Conservation (phyloP, 805 yeast species). For the Ogataea philodendri region DNA sequence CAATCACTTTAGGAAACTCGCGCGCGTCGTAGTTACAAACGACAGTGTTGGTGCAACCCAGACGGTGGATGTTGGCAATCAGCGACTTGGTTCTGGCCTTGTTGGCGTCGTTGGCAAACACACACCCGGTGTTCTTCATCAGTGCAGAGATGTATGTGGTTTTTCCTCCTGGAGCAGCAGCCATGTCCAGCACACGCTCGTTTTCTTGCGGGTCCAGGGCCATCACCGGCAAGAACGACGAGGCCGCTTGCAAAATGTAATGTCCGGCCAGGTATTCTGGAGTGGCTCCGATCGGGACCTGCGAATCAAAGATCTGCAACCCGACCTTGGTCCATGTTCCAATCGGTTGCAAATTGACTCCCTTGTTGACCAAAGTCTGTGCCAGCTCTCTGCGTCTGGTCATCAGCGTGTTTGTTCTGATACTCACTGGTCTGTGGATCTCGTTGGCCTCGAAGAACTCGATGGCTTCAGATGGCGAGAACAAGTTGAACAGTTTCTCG, state of each 20-base stretch:
- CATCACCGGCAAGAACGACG: constrained; percentile 96
- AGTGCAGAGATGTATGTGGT: constrained; percentile 91
- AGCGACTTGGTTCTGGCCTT: constrained; percentile 94
- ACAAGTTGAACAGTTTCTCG: constrained; percentile 86
- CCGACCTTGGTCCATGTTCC: constrained; percentile 99
- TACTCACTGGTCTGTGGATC: constrained; percentile 92
- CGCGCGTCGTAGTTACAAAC: constrained; percentile 98
- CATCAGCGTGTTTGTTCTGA: constrained; percentile 94
- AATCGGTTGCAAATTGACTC: constrained; percentile 95
- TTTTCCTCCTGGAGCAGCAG: constrained; percentile 99
- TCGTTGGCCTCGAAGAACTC: constrained; percentile 99
- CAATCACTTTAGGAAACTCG: constrained; percentile 96
- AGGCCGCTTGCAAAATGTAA: constrained; percentile 96
- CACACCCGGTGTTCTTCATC: constrained; percentile 97
- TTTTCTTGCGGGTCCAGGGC: constrained; percentile 97
- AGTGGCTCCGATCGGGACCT: constrained; percentile 99
- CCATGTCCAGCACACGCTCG: constrained; percentile 97
- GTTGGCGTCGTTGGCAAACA: constrained; percentile 96
- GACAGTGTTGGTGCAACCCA: constrained; percentile 94
- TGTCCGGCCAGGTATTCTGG: constrained; percentile 99
- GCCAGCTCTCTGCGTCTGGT: constrained; percentile 96
- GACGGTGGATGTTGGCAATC: constrained; percentile 95
- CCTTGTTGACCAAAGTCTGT: constrained; percentile 90
- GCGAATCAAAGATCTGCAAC: constrained; percentile 93
- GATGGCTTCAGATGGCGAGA: constrained; percentile 93